phyloP scores from a whole-genome alignment of 331 rosid species.

The Prunus yedoensis region DNA sequence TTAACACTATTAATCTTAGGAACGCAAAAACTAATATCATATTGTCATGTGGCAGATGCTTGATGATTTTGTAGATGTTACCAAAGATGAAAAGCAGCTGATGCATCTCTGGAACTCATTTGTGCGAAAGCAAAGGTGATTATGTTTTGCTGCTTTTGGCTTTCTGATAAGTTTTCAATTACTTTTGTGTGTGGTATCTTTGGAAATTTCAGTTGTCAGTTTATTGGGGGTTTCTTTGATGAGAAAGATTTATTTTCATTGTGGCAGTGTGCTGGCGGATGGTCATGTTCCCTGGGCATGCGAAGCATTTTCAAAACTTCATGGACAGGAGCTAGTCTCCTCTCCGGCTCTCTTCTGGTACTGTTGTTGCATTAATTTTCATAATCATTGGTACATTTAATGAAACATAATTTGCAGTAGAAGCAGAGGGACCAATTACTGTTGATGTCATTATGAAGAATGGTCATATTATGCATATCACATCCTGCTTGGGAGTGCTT shows the following conservation, averaged over 20 bases:
- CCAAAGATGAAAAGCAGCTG: constrained; percentile 85
- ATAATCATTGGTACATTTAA: neutral
- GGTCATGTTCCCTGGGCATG: constrained; percentile 99
- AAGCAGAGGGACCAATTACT: neutral
- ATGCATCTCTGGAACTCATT: constrained; percentile 99
- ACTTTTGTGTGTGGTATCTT: neutral
- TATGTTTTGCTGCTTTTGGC: constrained; percentile 14
- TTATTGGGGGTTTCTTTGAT: neutral
- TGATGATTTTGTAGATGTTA: constrained; percentile 98
- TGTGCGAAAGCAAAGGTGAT: constrained; percentile 89
- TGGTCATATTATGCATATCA: neutral
- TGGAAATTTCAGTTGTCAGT: neutral
- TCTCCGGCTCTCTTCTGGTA: constrained; percentile 84
- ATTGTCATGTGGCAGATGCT: constrained; percentile 79
- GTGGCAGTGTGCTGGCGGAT: constrained; percentile 87
- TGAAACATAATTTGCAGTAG: neutral
- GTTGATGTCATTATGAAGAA: neutral
- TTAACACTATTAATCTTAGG: neutral
- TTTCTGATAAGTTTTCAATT: constrained; percentile 11
- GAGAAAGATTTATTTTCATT: constrained; percentile 9
- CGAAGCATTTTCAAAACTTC: constrained; percentile 87
- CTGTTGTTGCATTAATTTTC: constrained; percentile 18
- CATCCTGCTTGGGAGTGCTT: too few relatives aligned
- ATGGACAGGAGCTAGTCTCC: constrained; percentile 57
- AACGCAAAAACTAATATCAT: constrained; percentile 24